Percentiles rank a stretch among this genome's conserved stretches.
Conservation (phyloP, 2,329 filamentous ascomycete genomes). For the Fusarium chlamydosporum region DNA sequence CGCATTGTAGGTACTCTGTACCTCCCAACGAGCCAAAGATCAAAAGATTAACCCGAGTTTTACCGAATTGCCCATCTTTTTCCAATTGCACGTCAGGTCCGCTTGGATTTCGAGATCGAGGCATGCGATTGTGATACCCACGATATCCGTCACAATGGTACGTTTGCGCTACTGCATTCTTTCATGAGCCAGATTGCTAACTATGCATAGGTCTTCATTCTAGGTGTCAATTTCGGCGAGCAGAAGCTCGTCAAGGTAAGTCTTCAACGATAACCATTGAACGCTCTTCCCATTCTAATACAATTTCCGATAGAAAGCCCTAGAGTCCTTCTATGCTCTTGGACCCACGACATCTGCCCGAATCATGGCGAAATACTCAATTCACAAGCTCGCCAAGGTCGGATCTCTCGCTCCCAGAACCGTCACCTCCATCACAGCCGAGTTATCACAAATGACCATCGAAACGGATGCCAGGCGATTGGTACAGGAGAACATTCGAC, state of each 20-base stretch:
- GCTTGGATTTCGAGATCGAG: slow-evolving; percentile 36
- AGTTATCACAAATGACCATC: slow-evolving; percentile 91
- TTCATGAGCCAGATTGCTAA: neutral
- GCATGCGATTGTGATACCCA: slow-evolving; percentile 44
- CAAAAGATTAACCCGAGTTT: slow-evolving; percentile 50
- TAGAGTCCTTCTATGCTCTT: slow-evolving; percentile 89
- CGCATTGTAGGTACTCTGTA: no score
- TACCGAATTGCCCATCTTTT: slow-evolving; percentile 48
- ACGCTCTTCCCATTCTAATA: slow-evolving; percentile 25
- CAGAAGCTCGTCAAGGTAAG: slow-evolving; percentile 84
- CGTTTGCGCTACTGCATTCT: slow-evolving; percentile 4
- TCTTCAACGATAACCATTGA: slow-evolving; percentile 10
- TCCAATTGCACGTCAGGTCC: slow-evolving; percentile 27
- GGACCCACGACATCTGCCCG: slow-evolving; percentile 77
- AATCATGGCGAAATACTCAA: slow-evolving; percentile 89
- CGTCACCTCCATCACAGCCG: slow-evolving; percentile 84
- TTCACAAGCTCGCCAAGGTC: slow-evolving; percentile 86
- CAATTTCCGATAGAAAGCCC: slow-evolving; percentile 68
- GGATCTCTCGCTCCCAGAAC: slow-evolving; percentile 81
- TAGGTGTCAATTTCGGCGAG: slow-evolving; percentile 89
- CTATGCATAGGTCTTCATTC: slow-evolving; percentile 78
- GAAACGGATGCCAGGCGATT: slow-evolving; percentile 87
- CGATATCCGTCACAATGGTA: slow-evolving; percentile 46
- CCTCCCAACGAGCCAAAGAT: neutral
- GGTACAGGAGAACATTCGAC: slow-evolving; percentile 85